Evolutionary conservation across 1,139 yeast genomes (phyloP), one percentile per base, ranked within the genome.

Genomic region (Blastobotrys indianensis): DNA sequence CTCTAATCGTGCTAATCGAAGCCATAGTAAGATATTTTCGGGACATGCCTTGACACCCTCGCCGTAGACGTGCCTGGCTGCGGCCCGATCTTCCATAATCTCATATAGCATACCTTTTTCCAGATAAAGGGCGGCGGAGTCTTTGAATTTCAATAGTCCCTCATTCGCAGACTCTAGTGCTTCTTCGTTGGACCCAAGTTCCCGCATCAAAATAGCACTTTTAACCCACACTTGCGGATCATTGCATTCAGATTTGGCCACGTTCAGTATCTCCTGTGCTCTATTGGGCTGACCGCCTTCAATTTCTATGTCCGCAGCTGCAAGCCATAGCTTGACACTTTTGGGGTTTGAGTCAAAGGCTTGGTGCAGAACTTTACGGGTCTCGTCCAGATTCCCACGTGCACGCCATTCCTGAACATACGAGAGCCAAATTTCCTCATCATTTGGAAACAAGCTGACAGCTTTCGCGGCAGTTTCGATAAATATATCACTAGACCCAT

Each of bases 321-420:
- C 94, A 40, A 82, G 66, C 87, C 90, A 82, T 5, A 87, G 63
- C 16, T 73, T 76, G 51, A 78, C 81, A 49, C 69, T 72, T 0
- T 66, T 54, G 0, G 81, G 76, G 23, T 70, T 61, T 10, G 58
- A 49, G 4, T 67, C 58, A 38, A 76, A 62, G 0, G 85, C 84
- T 9, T 69, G 63, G 3, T 66, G 58, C 5, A 87, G 64, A 1
- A 85, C 74, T 0, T 60, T 57, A 46, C 82, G 68, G 0, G 95
- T 85, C 1, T 69, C 72, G 0, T 58, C 63, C 1, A 74, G 57
- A 54, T 84, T 79, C 8, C 12, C 10, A 1, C 71, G 66, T 1
- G 68, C 45, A 23, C 67, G 65, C 80, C 87, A 79, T 55, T 85
- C 94, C 52, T 81, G 80, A 0, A 94, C 85, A 59, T 77, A 85